Evolutionary conservation across 805 yeast species (phyloP), one percentile per base, ranked within the genome.

Genomic region (Alloascoidea hylecoeti): DNA sequence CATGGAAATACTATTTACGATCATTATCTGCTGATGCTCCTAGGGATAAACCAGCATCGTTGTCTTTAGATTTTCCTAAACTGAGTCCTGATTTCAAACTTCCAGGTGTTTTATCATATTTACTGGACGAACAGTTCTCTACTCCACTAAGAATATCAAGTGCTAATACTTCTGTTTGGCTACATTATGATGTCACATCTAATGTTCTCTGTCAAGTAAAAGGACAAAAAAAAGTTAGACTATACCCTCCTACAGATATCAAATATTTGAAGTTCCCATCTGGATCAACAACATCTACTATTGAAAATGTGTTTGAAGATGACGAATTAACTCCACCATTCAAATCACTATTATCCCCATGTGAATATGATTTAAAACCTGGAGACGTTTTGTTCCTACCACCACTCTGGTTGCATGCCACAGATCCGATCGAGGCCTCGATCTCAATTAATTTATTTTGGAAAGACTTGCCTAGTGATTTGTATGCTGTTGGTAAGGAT

Each of bases 341-440:
- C 23, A 39, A 36, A 27, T 41, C 36, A 23, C 39, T 30, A 35
- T 36, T 51, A 17, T 50, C 48, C 16, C 60, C 63, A 3, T 39
- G 45, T 18, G 61, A 57, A 38, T 39, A 46, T 15, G 37, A 43
- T 14, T 48, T 60, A 54, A 18, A 46, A 12, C 59, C 64, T 1
- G 63, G 65, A 4, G 66, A 61, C 40, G 44, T 57, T 16, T 33
- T 61, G 5, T 55, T 50, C 36, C 50, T 59, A 19, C 65, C 65
- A 5, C 41, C 62, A 3, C 44, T 55, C 49, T 60, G 65, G 65
- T 43, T 58, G 3, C 63, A 60, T 41, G 61, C 64, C 16, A 55
- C 59, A 9, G 41, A 41, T n/a, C 53, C 58, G 2, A 35, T 47
- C 12, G 42, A 41, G 18, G 48, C 57, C 14, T 55, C 61, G 18